Evolutionary conservation across 805 yeast genomes (phyloP), one percentile per base, ranked within the genome.

Genomic region (Teunomyces lycoperdinae): DNA sequence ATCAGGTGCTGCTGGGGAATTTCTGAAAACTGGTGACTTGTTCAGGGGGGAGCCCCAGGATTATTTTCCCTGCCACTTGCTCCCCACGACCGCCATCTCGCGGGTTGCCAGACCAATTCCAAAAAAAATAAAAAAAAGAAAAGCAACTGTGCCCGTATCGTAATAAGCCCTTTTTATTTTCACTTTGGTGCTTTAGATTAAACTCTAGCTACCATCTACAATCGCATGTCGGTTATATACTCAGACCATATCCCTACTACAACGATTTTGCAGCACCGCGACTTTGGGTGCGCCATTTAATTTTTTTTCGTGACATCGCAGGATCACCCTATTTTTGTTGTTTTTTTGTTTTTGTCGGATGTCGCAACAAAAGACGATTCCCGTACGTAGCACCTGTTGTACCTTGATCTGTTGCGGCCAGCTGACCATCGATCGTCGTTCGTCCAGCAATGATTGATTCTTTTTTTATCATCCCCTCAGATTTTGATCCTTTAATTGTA

Each of bases 1-100:
- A 38, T 38, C 41, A 38, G 41, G 41, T 38, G 29, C 41, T 38
- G 41, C 16, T 38, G n/a, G 26, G 11, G n/a, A 17, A 7, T 7
- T 11, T 13, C 6, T 38, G 16, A n/a, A 26, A 38, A 26, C 41
- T 24, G 41, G 41, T 38, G 41, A 38, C 41, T 14, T 9, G 27
- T n/a, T 38, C 40, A 17, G 36, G 36, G 36, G 35, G 32, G 20
- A 17, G 20, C 20, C 4, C 24, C 6, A 20, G 24, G 6, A 7
- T 34, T 34, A 34, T 38, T 38, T 38, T 38, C 7, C 30, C 27
- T 9, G 16, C 9, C 8, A 8, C 14, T 31, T 11, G 33, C 14
- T 31, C 14, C 9, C 34, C 34, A 14, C 17, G 34, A 32, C 34
- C 34, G 9, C 7, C 34, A 31, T n/a, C 34, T 31, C 14, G 16